phyloP scores from a whole-genome alignment of 495 filamentous ascomycete species.

The Durotheca rogersii region DNA sequence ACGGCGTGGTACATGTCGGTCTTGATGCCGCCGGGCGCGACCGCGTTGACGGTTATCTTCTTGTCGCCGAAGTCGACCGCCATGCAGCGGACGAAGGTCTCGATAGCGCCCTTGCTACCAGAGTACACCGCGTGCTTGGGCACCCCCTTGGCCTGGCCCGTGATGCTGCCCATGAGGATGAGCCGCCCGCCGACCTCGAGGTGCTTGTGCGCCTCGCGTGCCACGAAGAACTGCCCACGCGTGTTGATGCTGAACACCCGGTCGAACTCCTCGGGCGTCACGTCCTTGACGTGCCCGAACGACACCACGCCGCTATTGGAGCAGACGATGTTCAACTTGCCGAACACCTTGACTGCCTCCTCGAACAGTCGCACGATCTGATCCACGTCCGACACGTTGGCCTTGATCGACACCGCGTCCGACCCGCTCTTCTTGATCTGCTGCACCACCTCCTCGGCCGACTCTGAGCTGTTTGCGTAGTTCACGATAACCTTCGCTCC shows the following conservation, averaged over 20 bases:
- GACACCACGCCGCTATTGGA: constrained; percentile 66
- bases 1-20: constrained; percentile 71
- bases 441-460: constrained; percentile 64
- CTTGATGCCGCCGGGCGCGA: constrained; percentile 77
- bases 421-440: constrained; percentile 50
- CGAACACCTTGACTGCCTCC: constrained; percentile 65
- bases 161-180: constrained; percentile 61
- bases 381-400: constrained; percentile 67
- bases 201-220: constrained; percentile 71
- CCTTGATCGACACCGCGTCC: constrained; percentile 68
- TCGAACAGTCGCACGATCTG: constrained; percentile 57
- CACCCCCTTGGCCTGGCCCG: constrained; percentile 57
- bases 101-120: constrained; percentile 73
- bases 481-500: constrained; percentile 75
- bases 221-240: constrained; percentile 81
- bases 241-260: constrained; percentile 75
- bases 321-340: constrained; percentile 73
- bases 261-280: constrained; percentile 75
- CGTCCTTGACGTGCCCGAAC: constrained; percentile 64
- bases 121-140: constrained; percentile 75
- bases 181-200: constrained; percentile 66
- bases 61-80: constrained; percentile 70
- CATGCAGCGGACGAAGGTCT: constrained; percentile 75
- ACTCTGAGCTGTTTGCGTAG: constrained; percentile 64
- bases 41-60: constrained; percentile 73